Percentiles rank a stretch among this genome's conserved stretches.
Evolutionary conservation across 768 basidiomycete genomes (phyloP).

Genomic region (Tylopilus rubrobrunneus): DNA sequence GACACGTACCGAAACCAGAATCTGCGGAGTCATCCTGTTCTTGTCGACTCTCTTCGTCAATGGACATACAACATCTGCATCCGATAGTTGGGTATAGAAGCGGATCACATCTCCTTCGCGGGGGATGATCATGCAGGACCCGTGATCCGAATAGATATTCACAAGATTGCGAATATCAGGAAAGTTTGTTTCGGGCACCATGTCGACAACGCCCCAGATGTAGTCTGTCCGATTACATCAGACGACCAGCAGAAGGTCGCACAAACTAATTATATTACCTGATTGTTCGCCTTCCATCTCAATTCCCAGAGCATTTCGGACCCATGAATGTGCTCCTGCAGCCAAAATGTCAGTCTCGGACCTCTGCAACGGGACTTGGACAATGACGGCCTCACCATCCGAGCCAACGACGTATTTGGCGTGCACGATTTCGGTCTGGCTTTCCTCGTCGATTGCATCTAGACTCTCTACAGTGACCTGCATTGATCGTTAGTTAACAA

Average conservation of each 20-base stretch:
- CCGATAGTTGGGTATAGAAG: conserved; percentile 65
- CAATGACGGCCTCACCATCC: conserved; percentile 23
- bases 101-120: conserved; percentile 65
- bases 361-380: too few species aligned
- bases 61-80: conserved; percentile 41
- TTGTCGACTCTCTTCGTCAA: conserved; percentile 51
- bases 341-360: background rate
- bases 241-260: background rate
- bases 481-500: background rate
- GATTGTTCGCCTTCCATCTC: conserved; percentile 46
- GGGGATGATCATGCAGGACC: conserved; percentile 72
- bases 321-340: conserved; percentile 45
- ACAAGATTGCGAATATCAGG: conserved; percentile 67
- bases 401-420: conserved; percentile 35
- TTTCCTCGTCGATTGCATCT: conserved; percentile 26
- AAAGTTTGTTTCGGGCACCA: conserved; percentile 66
- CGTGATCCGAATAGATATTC: conserved; percentile 62
- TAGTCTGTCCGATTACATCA: conserved; percentile 42
- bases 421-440: conserved; percentile 29
- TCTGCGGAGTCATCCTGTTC: conserved; percentile 42
- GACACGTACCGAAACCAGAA: too few species aligned
- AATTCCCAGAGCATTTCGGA: conserved; percentile 41
- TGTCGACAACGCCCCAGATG: conserved; percentile 34
- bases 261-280: conserved; percentile 23
- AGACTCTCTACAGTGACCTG: conserved; percentile 24